Evolutionary conservation across 176 grass and related monocot species (phyloP), one percentile per base, ranked within the genome.

Genomic region (Aegilops sharonensis): DNA sequence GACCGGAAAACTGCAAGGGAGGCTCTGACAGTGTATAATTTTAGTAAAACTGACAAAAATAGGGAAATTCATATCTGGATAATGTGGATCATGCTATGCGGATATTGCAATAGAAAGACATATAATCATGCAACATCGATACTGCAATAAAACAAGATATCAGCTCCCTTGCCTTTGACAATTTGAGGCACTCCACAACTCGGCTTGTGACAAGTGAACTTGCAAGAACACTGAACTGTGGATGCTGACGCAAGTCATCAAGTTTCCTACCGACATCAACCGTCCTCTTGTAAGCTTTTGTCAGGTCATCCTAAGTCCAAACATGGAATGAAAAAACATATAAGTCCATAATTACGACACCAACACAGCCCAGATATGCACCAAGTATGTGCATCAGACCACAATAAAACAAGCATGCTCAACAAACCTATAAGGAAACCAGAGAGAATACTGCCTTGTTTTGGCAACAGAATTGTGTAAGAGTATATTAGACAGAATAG

Each of bases 251-350:
- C 69, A 87, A 95, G 21, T 92, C 91, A 70, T 93, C 95, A 85
- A 98, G 89, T 89, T 83, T 98, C 85, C 31, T 92, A 81, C 83
- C 87, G 43, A 87, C 77, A 78, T 95, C 96, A 91, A 89, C 81
- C 72, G 95, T 88, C 88, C 82, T 94, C 91, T 81, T 98, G 59
- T 98, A 98, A 70, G 86, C 81, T 80, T 88, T 98, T 64, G 96
- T 98, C 52, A 92, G 84, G 74, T 93, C 90, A 86, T 98, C 96
- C 96, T 95, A 50, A 36, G 64, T 81, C 77, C 56, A 87, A 83
- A 63, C 70, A 90, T 81, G 61, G 75, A 88, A 95, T 76, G n/a
- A 85, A 83, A 10, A 57, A 83, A 47, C 62, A 24, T 63, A 15
- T 61, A 23, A 69, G 50, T 72, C 81, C 34, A 83, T 48, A 90